Percentiles rank a stretch among this genome's conserved stretches.
Conservation (phyloP, 1,139 yeast genomes). For the Candida gigantensis region DNA sequence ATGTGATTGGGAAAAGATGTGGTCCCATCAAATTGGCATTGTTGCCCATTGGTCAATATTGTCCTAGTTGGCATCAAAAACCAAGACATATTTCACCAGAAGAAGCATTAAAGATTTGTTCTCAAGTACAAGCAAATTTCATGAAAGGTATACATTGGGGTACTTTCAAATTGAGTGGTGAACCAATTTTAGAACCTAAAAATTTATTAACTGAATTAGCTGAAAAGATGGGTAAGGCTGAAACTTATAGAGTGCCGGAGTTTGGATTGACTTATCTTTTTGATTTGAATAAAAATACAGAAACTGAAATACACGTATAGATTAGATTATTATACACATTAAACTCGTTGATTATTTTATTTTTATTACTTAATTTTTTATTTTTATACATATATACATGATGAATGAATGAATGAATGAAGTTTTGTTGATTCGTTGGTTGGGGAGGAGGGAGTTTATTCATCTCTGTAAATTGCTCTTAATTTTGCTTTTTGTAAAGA, state of each 20-base stretch:
- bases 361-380: background rate
- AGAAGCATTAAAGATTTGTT: constrained; percentile 71
- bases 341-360: constrained; percentile 4
- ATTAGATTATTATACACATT: too few species aligned
- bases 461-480: constrained; percentile 31
- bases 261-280: constrained; percentile 45
- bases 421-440: too few species aligned
- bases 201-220: constrained; percentile 31
- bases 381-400: constrained; percentile 1
- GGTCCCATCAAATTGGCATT: constrained; percentile 71
- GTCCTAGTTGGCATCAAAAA: constrained; percentile 91
- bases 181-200: constrained; percentile 83
- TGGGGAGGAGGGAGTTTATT: constrained; percentile 10
- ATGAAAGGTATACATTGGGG: constrained; percentile 97
- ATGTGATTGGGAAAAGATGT: constrained; percentile 58
- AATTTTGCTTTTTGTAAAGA: constrained; percentile 37
- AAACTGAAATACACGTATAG: constrained; percentile 16
- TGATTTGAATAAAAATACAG: constrained; percentile 22
- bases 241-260: constrained; percentile 36
- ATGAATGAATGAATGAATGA: constrained; percentile 1
- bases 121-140: constrained; percentile 58
- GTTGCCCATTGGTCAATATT: constrained; percentile 92
- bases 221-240: constrained; percentile 17
- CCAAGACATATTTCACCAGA: constrained; percentile 86
- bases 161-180: constrained; percentile 85